Evolutionary conservation across 768 basidiomycete genomes (phyloP), one percentile per base, ranked within the genome.

Genomic region (Mycena indigotica): DNA sequence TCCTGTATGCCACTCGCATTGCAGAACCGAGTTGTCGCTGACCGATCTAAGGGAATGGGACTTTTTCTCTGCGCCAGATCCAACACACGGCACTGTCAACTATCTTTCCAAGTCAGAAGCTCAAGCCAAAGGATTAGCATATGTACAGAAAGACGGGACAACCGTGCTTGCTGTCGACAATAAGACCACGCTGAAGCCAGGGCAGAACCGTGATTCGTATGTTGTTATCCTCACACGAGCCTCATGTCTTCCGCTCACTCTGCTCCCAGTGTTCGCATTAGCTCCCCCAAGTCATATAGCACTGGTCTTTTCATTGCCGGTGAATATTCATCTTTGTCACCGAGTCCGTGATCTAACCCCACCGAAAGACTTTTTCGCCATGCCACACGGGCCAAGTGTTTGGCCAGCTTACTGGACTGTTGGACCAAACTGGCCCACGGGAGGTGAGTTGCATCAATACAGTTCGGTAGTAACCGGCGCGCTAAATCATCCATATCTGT

Each of bases 261-360:
- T 32, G 40, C 24, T 60, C 35, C 74, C 63, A 89, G 88, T 25
- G 80, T 92, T 32, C 86, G 90, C 50, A 88, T 92, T 60, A 79
- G 75, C 53, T 79, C 85, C 28, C 81, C 83, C 66, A 85, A 87
- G 67, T 74, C 69, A 23, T 91, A 84, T 66, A 81, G 72, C 48
- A 70, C 76, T n/a, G 90, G 90, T 3, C 75, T 92, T 12, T 89
- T 92, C 74, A 84, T 92, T 62, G 79, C 89, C 17, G 90, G 56
- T 64, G 58, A 39, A 44, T 54, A 49, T 39, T 21, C 41, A 16
- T 23, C 41, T 17, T 25, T 15, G 10, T 26, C 2, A 13, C 29
- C 35, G 30, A 35, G 26, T 25, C 4, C 12, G 40, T 50, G 23
- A 28, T n/a, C 48, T 50, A 46, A 53, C 21, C 44, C 19, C 53